Base-by-base conservation (phyloP, 2,329 filamentous ascomycete species). In the Epichloe uncinata region DNA sequence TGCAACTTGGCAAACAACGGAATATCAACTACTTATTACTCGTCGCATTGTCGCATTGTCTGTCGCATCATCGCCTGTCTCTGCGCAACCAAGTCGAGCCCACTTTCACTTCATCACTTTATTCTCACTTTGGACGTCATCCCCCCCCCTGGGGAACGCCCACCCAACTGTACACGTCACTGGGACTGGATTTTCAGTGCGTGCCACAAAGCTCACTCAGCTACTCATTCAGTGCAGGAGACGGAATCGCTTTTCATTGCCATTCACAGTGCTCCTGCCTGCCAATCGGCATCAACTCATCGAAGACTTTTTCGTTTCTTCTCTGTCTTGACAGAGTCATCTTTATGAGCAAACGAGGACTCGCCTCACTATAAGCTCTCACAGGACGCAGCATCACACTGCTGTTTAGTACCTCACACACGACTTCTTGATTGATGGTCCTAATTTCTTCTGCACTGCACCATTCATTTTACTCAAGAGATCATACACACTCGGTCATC, bases 141-240 rank as follows among this genome's bases (percentile, higher is more conserved):
- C 5, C n/a, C 22, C n/a, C 37, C 30, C 38, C 26, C 38, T 34
- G 13, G 9, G 26, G 18, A 41, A 30, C 45, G 34, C 6, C 16
- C 15, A 41, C 30, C 4, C 37, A 22, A 35, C 42, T 48, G 13
- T 44, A 30, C 35, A 45, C 49, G 18, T 44, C 37, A 51, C 45
- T 46, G 43, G 43, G 53, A 56, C 56, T 54, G 52, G 55, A 51
- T 48, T 58, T 54, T 55, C 48, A 38, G 44, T 45, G 45, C 36
- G 48, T 45, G 26, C 16, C 20, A 47, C 37, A 26, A 5, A 30
- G 44, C 22, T 16, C 20, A 47, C 37, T 11, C 13, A 30, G 44
- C 22, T 16, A 43, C 40, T 11, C 35, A 42, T 33, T 35, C 30
- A n/a, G 46, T 36, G 26, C 48, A 43, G 26, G 38, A 40, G 35